Evolutionary conservation across 1,139 yeast species (phyloP).

Genomic region (Pichia sp.): DNA sequence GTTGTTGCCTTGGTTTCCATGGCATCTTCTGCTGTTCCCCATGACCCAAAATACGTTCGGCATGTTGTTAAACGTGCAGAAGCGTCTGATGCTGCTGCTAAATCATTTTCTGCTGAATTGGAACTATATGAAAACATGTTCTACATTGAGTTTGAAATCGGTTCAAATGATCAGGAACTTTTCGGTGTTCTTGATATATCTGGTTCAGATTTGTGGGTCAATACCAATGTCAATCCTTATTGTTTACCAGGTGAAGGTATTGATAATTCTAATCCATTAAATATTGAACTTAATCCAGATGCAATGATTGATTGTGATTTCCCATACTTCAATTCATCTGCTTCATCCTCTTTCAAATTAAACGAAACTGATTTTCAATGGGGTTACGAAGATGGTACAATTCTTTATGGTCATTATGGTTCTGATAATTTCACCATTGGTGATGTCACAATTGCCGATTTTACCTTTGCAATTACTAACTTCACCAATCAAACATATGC

Average conservation of each 20-base stretch:
- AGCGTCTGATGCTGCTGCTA: neutral
- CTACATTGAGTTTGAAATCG: slow-evolving; percentile 37
- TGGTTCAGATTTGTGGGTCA: slow-evolving; percentile 47
- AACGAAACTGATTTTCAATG: slow-evolving; percentile 44
- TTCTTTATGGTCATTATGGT: slow-evolving; percentile 56
- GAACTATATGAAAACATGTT: neutral
- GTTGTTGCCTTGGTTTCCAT: neutral
- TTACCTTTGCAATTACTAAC: slow-evolving; percentile 49
- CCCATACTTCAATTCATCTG: slow-evolving; percentile 16
- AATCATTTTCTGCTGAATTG: neutral
- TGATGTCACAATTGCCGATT: slow-evolving; percentile 33
- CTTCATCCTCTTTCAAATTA: slow-evolving; percentile 40
- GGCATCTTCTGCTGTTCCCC: neutral
- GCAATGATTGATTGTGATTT: neutral
- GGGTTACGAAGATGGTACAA: slow-evolving; percentile 51
- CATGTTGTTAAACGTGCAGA: neutral
- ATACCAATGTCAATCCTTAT: slow-evolving; percentile 1
- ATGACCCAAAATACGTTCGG: neutral
- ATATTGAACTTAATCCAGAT: neutral
- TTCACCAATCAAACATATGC: slow-evolving; percentile 42
- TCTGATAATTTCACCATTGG: slow-evolving; percentile 41
- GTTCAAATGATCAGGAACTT: slow-evolving; percentile 45
- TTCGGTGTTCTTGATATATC: slow-evolving; percentile 47
- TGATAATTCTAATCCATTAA: slow-evolving; percentile 5
- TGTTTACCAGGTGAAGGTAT: neutral